Evolutionary conservation across 1,284 basidiomycete species (phyloP), one percentile per base, ranked within the genome.

Genomic region (Dichomitus squalens): DNA sequence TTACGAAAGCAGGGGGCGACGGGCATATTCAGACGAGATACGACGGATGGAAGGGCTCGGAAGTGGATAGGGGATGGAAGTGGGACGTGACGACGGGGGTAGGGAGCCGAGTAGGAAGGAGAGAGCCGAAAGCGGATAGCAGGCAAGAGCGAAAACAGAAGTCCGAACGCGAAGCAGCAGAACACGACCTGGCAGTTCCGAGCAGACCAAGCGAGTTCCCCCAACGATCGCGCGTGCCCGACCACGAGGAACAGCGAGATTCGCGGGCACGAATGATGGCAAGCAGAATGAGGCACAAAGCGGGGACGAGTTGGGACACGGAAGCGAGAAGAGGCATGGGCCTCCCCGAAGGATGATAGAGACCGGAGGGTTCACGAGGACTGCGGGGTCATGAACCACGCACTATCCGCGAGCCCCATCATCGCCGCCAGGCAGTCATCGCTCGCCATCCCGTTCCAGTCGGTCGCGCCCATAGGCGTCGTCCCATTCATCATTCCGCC

Each of bases 391-490:
- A 63, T 43, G 57, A 63, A 63, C 61, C 61, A 63, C 31, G 61
- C 48, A 38, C 56, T 55, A 56, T 53, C 58, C 36, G 52, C 61
- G n/a, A 63, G 53, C 8, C 61, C 59, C 59, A 63, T 63, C 58
- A 63, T 58, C 40, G 61, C 61, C 29, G 61, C 61, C 12, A 63
- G 54, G n/a, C 52, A 60, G 46, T 63, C 58, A 49, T 60, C 57
- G 47, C 58, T 57, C 57, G 53, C 44, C 56, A 61, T 56, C 20
- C 56, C 44, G 44, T 47, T 47, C 44, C 44, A 47, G 44, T 47
- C 56, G 23, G 50, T 49, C 44, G 35, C 51, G 23, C 50, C 57
- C 16, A 52, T 53, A 7, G 44, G 9, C 18, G 29, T 29, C 29
- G 44, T 29, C 7, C n/a, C 44, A 9, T 29, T 18, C 11, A 47